Base-by-base conservation (phyloP, 2,329 filamentous ascomycete genomes). In the Ambrosiella cleistominuta region DNA sequence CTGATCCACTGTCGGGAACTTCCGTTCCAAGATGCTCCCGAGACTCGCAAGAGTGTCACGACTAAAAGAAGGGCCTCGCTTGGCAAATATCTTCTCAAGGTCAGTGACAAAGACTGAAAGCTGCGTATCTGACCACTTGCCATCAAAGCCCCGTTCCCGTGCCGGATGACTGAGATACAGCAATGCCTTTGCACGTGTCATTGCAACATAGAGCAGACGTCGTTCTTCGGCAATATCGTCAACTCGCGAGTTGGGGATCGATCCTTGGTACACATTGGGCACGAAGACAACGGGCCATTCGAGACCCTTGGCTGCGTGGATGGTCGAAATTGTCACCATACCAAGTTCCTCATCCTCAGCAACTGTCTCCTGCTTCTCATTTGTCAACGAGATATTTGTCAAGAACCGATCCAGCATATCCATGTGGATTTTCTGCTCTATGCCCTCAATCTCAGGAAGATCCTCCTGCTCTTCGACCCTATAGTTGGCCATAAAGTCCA, bases 251-350 rank as follows among this genome's bases (percentile, higher is more conserved):
- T 97, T 91, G 3, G 91, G 91, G 60, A 97, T 94, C 1, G 85
- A 91, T 0, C 91, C 93, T 52, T 89, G 81, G 66, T 95, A 95
- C 35, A 88, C 85, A 1, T 86, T 87, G 5, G 93, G 90, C 13
- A 97, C 82, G 68, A 97, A 97, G 0, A 97, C 88, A 1, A 95
- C 77, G 0, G 91, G 91, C 93, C 93, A 98, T 68, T 98, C 91
- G 0, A 98, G 75, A 2, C 91, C 91, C 69, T 98, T 98, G 2
- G 91, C 88, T 0, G 90, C 89, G 67, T 98, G 91, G 9, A 98
- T 96, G 0, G 91, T 98, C 5, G 89, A 96, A 27, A 98, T 88
- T 0, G 90, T 96, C 17, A 97, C 80, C 64, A 86, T 75, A 3
- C 59, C 59, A 7, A 52, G 4, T 1, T 77, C 74, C 2, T 78